Conservation (phyloP, 306 rosid genomes). For the Vigna mungo region DNA sequence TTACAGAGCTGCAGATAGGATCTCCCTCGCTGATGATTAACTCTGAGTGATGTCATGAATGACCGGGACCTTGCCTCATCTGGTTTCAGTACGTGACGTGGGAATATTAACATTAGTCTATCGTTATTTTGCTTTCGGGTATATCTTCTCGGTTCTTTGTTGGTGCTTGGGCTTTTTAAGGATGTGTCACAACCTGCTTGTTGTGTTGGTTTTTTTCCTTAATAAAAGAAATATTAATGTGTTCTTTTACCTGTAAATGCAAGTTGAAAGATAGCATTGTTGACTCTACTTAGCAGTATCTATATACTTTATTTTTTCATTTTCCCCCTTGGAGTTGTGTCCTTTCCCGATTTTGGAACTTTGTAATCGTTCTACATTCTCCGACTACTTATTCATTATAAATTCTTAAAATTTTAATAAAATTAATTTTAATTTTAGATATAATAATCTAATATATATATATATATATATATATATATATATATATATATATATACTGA, state of each 20-base stretch:
- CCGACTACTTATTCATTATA: not conserved
- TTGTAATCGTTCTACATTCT: not conserved
- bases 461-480: too few species aligned
- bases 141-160: conserved; percentile 34
- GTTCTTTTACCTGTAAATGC: conserved; percentile 34
- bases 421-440: too few species aligned
- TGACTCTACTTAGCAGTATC: not conserved
- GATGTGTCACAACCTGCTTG: conserved; percentile 43
- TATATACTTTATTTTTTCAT: not conserved
- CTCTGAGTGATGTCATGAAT: conserved; percentile 43
- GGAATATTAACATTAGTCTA: conserved; percentile 37
- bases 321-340: not conserved
- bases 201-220: conserved; percentile 41
- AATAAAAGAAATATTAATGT: conserved; percentile 50
- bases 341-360: not conserved
- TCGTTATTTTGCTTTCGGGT: conserved; percentile 44
- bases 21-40: conserved; percentile 44
- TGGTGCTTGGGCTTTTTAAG: conserved; percentile 52
- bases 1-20: conserved; percentile 38
- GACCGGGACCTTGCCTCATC: conserved; percentile 36
- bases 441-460: too few species aligned
- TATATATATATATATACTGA: too few species aligned
- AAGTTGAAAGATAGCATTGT: conserved; percentile 15
- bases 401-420: too few species aligned
- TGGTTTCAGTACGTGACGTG: conserved; percentile 42